Evolutionary conservation across 2,329 filamentous ascomycete genomes (phyloP).

Genomic region (Pseudofabraea citricarpa): DNA sequence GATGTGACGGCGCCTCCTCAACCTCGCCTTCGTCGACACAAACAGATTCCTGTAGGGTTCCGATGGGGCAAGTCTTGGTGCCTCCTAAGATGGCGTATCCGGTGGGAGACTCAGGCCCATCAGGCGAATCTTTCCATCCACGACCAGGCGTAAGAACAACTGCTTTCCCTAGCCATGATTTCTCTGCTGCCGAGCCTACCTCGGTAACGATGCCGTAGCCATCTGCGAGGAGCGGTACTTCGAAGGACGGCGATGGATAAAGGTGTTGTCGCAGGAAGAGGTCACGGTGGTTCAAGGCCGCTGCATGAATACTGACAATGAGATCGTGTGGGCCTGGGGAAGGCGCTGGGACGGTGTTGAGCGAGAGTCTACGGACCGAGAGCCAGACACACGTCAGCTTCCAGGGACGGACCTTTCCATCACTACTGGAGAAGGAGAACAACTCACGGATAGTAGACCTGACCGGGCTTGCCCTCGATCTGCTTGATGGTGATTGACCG

Average conservation of each 20-base stretch:
- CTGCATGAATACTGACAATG: constrained; percentile 70
- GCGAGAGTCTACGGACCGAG: constrained; percentile 47
- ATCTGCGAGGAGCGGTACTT: constrained; percentile 74
- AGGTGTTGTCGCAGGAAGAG: constrained; percentile 90
- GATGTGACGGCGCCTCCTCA: constrained; percentile 69
- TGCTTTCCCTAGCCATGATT: constrained; percentile 54
- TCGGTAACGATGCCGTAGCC: constrained; percentile 70
- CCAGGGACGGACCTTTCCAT: too few relatives aligned
- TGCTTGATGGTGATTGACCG: constrained; percentile 44
- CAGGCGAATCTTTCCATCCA: constrained; percentile 68
- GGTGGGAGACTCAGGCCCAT: constrained; percentile 65
- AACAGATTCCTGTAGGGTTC: constrained; percentile 72
- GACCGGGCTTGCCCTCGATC: constrained; percentile 74
- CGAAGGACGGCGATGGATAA: constrained; percentile 81
- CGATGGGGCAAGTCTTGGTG: constrained; percentile 57
- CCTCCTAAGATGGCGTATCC: constrained; percentile 65
- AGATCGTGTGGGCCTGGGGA: constrained; percentile 63
- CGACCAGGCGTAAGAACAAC: constrained; percentile 76
- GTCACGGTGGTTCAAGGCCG: constrained; percentile 90
- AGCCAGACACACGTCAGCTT: too few relatives aligned
- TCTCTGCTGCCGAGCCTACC: constrained; percentile 48
- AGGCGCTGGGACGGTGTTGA: constrained; percentile 59
- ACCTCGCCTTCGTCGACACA: constrained; percentile 67
- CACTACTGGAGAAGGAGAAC: background rate
- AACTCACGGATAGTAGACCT: constrained; percentile 76